Conservation (phyloP, 2,329 filamentous ascomycete genomes). For the Hawksworthiomyces lignivorus region DNA sequence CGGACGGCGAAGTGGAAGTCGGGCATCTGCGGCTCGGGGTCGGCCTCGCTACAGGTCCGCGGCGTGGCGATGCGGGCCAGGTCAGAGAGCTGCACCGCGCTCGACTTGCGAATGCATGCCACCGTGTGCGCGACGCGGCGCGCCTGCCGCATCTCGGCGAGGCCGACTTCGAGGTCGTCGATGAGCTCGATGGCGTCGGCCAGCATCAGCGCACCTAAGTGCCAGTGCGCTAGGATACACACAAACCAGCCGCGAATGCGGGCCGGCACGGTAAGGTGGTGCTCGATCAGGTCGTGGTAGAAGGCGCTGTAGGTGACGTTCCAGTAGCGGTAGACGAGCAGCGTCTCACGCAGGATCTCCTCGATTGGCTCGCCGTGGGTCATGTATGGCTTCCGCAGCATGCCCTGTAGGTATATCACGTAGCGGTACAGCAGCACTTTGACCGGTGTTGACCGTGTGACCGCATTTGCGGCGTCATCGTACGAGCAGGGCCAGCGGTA, state of each 20-base stretch:
- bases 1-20: slow-evolving; percentile 47
- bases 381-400: slow-evolving; percentile 32
- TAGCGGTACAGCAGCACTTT: slow-evolving; percentile 53
- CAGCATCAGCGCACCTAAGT: slow-evolving; percentile 46
- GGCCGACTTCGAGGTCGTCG: slow-evolving; percentile 30
- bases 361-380: slow-evolving; percentile 33
- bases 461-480: slow-evolving; percentile 38
- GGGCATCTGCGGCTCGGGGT: slow-evolving; percentile 22
- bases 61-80: slow-evolving; percentile 39
- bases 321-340: slow-evolving; percentile 49
- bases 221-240: slow-evolving; percentile 49
- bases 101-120: slow-evolving; percentile 32
- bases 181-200: slow-evolving; percentile 45
- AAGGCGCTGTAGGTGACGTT: slow-evolving; percentile 42
- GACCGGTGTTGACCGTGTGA: slow-evolving; percentile 47
- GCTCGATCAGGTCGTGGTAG: slow-evolving; percentile 41
- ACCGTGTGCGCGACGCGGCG: slow-evolving; percentile 27
- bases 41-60: slow-evolving; percentile 7
- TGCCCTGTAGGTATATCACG: slow-evolving; percentile 46
- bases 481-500: slow-evolving; percentile 47
- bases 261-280: slow-evolving; percentile 41
- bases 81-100: slow-evolving; percentile 38
- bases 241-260: slow-evolving; percentile 54
- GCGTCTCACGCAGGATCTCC: slow-evolving; percentile 36
- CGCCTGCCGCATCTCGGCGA: slow-evolving; percentile 18